phyloP scores from a whole-genome alignment of 768 basidiomycete genomes.

The Leucosporidium scottii region DNA sequence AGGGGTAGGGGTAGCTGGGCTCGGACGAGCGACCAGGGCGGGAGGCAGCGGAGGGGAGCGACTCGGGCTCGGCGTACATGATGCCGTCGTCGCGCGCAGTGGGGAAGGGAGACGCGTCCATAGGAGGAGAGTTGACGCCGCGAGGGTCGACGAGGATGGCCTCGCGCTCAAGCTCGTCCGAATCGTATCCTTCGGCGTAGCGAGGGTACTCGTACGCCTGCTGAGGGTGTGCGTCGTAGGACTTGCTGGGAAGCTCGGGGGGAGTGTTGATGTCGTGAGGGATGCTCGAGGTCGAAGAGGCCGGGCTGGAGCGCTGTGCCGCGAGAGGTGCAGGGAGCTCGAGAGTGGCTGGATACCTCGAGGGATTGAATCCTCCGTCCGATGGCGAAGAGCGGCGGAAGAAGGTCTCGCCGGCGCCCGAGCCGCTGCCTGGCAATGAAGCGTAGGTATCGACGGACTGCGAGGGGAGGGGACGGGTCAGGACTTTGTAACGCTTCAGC shows the following conservation, averaged over 20 bases:
- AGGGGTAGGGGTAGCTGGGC: background rate
- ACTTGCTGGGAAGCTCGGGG: background rate
- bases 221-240: background rate
- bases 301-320: background rate
- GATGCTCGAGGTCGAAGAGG: background rate
- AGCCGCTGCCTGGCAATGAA: slow-evolving; percentile 24
- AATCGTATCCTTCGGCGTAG: slow-evolving; percentile 19
- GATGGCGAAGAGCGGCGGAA: slow-evolving; percentile 37
- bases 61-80: background rate
- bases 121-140: slow-evolving; percentile 1
- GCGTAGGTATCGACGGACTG: slow-evolving; percentile 29
- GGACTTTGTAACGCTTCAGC: slow-evolving; percentile 50
- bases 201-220: slow-evolving; percentile 32
- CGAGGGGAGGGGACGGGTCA: background rate
- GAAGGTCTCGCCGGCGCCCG: slow-evolving; percentile 37
- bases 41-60: background rate
- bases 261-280: background rate
- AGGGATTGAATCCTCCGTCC: slow-evolving; percentile 29
- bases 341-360: slow-evolving; percentile 32
- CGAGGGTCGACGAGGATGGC: slow-evolving; percentile 19
- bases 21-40: background rate
- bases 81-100: background rate
- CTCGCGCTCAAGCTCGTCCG: slow-evolving; percentile 27
- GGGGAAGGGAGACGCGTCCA: slow-evolving; percentile 1
- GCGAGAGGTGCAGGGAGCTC: slow-evolving; percentile 42